Evolutionary conservation across 192 early-diverging fungal species (phyloP), one percentile per base, ranked within the genome.

Genomic region (Oehlia diaphana): DNA sequence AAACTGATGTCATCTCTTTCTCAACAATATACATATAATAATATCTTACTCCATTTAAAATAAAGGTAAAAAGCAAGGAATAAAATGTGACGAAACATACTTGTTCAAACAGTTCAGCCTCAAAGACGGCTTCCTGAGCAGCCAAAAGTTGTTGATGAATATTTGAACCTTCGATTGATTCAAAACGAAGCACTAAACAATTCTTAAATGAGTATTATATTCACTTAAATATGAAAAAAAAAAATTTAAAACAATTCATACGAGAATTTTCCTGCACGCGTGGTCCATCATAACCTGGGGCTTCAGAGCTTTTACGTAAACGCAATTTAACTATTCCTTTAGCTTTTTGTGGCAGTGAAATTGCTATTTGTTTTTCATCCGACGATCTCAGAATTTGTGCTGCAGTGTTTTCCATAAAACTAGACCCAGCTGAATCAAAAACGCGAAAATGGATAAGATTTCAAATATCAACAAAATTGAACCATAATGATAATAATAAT

Each of bases 141-240:
- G 77, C 50, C 3, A 79, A 9, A 71, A 79, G 77, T 53, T 79
- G 77, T n/a, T 79, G 67, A 70, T 79, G 77, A 14, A 79, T 79
- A 39, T 70, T 62, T 61, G 49, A 61, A 21, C 67, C 67, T 58
- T 63, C 33, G 9, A 61, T 44, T 16, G 23, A 19, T 47, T 65
- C 35, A 21, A 33, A 65, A 12, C 13, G 33, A 47, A 65, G 33
- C 66, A 21, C 62, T 65, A 58, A 58, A 58, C 5, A 19, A 58
- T 58, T 58, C 53, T 58, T 58, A 58, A 31, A 6, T 58, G 21
- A 58, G 53, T 21, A 58, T 58, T 21, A 19, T 58, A 21, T 58
- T 58, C 19, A 21, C 4, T 58, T 58, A 21, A 21, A 21, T 58
- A 21, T 58, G 16, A 21, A 58, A 47, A 47, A 9, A 44, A 44